phyloP scores from a whole-genome alignment of 176 grass and related monocot genomes.

The Tillandsia fasciculata region DNA sequence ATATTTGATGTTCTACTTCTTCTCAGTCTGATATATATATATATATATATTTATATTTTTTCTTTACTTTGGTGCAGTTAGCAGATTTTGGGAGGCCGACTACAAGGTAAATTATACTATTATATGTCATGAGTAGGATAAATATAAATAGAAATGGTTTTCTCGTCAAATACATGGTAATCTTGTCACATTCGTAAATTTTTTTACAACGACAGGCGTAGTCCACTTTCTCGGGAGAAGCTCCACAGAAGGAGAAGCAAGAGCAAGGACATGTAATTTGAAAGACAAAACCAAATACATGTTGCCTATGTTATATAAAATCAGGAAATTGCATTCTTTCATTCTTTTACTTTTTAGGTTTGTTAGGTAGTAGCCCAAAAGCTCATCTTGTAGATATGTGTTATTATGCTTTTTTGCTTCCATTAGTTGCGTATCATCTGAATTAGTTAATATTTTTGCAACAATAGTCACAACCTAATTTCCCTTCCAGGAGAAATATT shows the following conservation, averaged over 20 bases:
- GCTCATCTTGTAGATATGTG: background rate
- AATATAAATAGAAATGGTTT: background rate
- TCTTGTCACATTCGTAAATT: background rate
- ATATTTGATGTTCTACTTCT: background rate
- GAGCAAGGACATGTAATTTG: background rate
- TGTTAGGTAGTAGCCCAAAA: background rate
- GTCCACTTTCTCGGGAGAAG: background rate
- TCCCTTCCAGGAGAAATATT: background rate
- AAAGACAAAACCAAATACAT: background rate
- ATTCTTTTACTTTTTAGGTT: background rate
- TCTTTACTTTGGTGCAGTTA: background rate
- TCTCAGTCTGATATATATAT: background rate
- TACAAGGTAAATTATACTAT: background rate
- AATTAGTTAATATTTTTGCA: too few species aligned
- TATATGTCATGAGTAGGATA: background rate
- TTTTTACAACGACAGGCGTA: background rate
- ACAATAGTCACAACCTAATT: background rate
- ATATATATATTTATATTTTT: background rate
- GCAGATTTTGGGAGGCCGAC: background rate
- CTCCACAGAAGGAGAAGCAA: background rate
- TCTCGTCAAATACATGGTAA: background rate
- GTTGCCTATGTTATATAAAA: background rate
- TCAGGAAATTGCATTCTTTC: background rate
- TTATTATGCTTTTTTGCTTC: background rate
- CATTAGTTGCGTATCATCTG: background rate